Conservation (phyloP, 495 filamentous ascomycete genomes). For the Aspergillus nidulans region DNA sequence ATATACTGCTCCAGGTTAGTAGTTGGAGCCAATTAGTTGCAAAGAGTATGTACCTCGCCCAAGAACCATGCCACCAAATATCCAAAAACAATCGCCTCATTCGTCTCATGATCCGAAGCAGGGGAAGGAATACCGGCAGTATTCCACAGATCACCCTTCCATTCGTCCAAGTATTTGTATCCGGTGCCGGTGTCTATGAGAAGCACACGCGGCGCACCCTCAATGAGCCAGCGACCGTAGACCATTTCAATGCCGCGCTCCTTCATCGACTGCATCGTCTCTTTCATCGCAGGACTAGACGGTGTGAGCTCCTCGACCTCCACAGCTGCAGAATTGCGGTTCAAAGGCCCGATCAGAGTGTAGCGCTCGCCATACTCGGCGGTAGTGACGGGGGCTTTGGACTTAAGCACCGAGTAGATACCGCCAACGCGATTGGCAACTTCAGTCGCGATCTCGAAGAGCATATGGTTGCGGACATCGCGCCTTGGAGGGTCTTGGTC, state of each 20-base stretch:
- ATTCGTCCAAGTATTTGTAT: constrained; percentile 88
- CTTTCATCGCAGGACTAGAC: constrained; percentile 69
- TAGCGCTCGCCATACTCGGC: constrained; percentile 98
- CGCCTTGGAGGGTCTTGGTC: constrained; percentile 43
- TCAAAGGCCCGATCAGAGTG: constrained; percentile 91
- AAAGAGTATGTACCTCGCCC: constrained; percentile 71
- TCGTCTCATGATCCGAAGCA: constrained; percentile 88
- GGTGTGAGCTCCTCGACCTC: constrained; percentile 92
- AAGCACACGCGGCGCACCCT: constrained; percentile 88
- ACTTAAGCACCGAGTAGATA: constrained; percentile 98
- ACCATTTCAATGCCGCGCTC: constrained; percentile 84
- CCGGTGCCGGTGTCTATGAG: constrained; percentile 94
- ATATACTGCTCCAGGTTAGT: constrained; percentile 61
- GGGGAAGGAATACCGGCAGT: constrained; percentile 88
- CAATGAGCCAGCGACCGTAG: constrained; percentile 96
- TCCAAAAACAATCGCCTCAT: constrained; percentile 95
- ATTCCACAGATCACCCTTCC: constrained; percentile 96
- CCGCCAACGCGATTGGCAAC: constrained; percentile 97
- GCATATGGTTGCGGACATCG: constrained; percentile 73
- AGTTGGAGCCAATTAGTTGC: constrained; percentile 1
- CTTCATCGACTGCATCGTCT: constrained; percentile 84
- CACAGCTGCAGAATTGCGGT: constrained; percentile 84
- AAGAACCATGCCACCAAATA: constrained; percentile 98
- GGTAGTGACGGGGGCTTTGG: constrained; percentile 95
- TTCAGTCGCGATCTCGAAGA: constrained; percentile 95